Base-by-base conservation (phyloP, 768 basidiomycete genomes). In the Tylopilus vinaceipallidus region DNA sequence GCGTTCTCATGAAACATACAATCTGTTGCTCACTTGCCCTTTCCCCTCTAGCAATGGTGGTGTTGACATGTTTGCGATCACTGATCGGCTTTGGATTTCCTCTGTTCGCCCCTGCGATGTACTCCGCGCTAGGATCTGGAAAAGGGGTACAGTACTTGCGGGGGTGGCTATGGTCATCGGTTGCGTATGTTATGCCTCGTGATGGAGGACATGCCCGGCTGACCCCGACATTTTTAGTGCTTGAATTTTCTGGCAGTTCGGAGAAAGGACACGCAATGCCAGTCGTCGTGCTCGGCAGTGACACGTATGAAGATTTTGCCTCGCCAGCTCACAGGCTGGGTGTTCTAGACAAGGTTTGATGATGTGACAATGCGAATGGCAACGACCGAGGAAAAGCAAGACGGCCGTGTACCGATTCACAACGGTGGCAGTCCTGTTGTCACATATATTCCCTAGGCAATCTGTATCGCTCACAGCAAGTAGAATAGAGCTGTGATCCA, bases 21-120 rank as follows among this genome's bases (percentile, higher is more conserved):
- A 33, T 14, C 3, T 0, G 10, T 35, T 30, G 13, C 30, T 48
- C 19, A 39, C 17, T 10, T 32, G 7, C 12, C 5, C 23, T 13
- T 22, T 24, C 40, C 39, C 19, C 1, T 67, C 48, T 45, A 79
- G 84, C 86, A 3, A 68, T 91, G 9, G 86, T 85, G 0, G 84
- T 85, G 0, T 79, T 80, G 17, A 69, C 82, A 0, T 84, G 67
- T 61, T 62, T 88, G 12, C 80, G 88, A 22, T 81, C 83, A 0
- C 47, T 88, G 1, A 78, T 80, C 1, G 88, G 88, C 1, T 89
- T 87, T 45, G 81, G 76, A 1, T 89, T 91, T 61, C 89, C 88
- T 3, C 68, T 91, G 16, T 91, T 91, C 55, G 85, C 82, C 3
- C 81, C 84, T 17, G 70, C 76, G 30, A 85, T 90, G 80, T 89